phyloP scores from a whole-genome alignment of 2,329 filamentous ascomycete species.

The Chlorencoelia australis region DNA sequence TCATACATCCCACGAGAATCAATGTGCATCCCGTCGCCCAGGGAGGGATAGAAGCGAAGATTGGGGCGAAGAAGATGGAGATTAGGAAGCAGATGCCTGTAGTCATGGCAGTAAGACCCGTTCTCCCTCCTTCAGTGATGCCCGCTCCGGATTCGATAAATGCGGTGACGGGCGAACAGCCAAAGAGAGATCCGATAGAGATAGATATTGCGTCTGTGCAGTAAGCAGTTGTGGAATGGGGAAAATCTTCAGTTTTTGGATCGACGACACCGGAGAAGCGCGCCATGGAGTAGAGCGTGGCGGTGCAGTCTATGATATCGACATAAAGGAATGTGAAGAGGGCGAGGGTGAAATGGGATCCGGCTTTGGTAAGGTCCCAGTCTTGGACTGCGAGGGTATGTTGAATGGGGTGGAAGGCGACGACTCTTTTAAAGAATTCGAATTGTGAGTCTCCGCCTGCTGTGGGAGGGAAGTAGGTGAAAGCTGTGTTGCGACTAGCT shows the following conservation, averaged over 20 bases:
- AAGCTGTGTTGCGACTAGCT: conserved; percentile 48
- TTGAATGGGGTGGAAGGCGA: conserved; percentile 61
- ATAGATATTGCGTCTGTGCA: conserved; percentile 62
- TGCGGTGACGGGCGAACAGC: conserved; percentile 60
- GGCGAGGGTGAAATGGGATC: conserved; percentile 56
- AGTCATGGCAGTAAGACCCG: conserved; percentile 60
- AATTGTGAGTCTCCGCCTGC: conserved; percentile 53
- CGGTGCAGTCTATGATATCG: conserved; percentile 69
- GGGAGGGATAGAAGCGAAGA: conserved; percentile 67
- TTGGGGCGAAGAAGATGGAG: conserved; percentile 65
- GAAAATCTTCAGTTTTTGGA: conserved; percentile 66
- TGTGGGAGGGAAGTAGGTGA: conserved; percentile 65
- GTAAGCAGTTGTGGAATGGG: conserved; percentile 73
- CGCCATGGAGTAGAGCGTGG: conserved; percentile 73
- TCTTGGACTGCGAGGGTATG: conserved; percentile 53
- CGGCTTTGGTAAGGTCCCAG: conserved; percentile 45
- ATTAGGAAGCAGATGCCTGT: conserved; percentile 62
- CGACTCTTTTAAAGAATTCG: conserved; percentile 63
- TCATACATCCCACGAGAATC: conserved; percentile 64
- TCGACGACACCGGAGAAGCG: conserved; percentile 60
- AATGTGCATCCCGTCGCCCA: conserved; percentile 70
- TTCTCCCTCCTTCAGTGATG: conserved; percentile 65
- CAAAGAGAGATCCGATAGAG: conserved; percentile 59
- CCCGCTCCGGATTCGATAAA: conserved; percentile 70
- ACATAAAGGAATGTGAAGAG: conserved; percentile 73